phyloP scores from a whole-genome alignment of 176 grass and related monocot species.

The Oryza rufipogon region DNA sequence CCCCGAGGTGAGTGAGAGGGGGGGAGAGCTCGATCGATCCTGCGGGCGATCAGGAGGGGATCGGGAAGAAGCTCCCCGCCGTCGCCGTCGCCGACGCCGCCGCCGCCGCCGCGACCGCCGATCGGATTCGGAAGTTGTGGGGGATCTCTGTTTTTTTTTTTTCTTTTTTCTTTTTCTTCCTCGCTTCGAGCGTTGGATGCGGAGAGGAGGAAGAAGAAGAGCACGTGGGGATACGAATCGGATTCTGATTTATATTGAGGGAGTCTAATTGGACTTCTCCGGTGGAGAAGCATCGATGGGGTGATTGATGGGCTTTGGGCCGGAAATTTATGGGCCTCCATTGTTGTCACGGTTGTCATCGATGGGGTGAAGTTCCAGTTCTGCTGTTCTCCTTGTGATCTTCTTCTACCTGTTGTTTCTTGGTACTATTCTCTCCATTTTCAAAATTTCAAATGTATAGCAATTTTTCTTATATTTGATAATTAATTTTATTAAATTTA shows the following conservation, averaged over 20 bases:
- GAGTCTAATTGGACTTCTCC: too few relatives aligned
- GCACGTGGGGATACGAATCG: conserved; percentile 12
- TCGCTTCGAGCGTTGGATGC: background rate
- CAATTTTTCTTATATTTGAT: too few relatives aligned
- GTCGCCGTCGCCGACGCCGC: background rate
- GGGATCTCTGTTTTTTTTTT: background rate
- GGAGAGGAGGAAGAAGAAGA: conserved; percentile 5
- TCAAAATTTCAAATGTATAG: too few relatives aligned
- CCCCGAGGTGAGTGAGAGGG: background rate
- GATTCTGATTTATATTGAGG: too few relatives aligned
- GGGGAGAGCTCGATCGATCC: background rate
- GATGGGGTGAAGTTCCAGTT: too few relatives aligned
- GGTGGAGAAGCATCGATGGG: background rate
- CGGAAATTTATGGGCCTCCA: background rate
- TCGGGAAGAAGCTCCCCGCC: background rate
- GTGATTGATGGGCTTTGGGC: background rate
- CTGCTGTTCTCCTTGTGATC: too few relatives aligned
- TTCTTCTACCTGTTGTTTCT: too few relatives aligned
- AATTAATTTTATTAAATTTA: too few relatives aligned
- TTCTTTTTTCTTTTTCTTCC: background rate
- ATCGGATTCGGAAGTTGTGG: background rate
- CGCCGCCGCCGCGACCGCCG: background rate
- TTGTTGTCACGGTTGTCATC: background rate
- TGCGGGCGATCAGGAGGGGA: background rate
- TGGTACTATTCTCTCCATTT: too few relatives aligned